Percentiles rank a stretch among this genome's conserved stretches.
phyloP scores from a whole-genome alignment of 2,329 filamentous ascomycete genomes.

The Cryphonectria nitschkei region DNA sequence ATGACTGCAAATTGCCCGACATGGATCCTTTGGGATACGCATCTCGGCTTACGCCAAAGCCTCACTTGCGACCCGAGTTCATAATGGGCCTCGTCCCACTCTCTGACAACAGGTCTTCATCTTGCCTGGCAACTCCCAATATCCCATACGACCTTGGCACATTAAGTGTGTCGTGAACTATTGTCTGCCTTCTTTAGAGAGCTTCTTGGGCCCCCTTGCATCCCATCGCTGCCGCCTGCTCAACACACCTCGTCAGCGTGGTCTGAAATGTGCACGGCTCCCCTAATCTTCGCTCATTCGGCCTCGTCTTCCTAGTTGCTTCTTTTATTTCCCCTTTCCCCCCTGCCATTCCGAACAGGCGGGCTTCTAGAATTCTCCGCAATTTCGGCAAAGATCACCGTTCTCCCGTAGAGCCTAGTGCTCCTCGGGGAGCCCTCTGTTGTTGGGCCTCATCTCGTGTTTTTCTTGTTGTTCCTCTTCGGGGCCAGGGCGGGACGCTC shows the following conservation, averaged over 20 bases:
- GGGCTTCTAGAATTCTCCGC: constrained; percentile 10
- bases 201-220: neutral
- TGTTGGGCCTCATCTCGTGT: constrained; percentile 7
- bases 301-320: constrained; percentile 15
- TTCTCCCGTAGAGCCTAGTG: constrained; percentile 21
- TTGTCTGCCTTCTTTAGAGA: constrained; percentile 9
- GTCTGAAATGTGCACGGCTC: constrained; percentile 23
- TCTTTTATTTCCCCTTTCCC: constrained; percentile 7
- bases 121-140: constrained; percentile 6
- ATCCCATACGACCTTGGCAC: constrained; percentile 13
- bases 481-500: constrained; percentile 1
- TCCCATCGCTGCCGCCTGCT: constrained; percentile 10
- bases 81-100: constrained; percentile 24
- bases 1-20: constrained; percentile 20
- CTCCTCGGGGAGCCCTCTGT: constrained; percentile 16
- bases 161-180: constrained; percentile 17
- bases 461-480: neutral
- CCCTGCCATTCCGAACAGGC: constrained; percentile 6
- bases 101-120: constrained; percentile 5
- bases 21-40: constrained; percentile 13
- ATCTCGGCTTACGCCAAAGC: constrained; percentile 20
- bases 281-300: constrained; percentile 20
- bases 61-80: constrained; percentile 18
- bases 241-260: constrained; percentile 13
- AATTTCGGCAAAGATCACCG: constrained; percentile 15